A percentile compares a stretch with the other conserved stretches of the same genome.
Evolutionary conservation across 805 yeast genomes (phyloP).

Genomic region (Barnettozyma botsteinii): DNA sequence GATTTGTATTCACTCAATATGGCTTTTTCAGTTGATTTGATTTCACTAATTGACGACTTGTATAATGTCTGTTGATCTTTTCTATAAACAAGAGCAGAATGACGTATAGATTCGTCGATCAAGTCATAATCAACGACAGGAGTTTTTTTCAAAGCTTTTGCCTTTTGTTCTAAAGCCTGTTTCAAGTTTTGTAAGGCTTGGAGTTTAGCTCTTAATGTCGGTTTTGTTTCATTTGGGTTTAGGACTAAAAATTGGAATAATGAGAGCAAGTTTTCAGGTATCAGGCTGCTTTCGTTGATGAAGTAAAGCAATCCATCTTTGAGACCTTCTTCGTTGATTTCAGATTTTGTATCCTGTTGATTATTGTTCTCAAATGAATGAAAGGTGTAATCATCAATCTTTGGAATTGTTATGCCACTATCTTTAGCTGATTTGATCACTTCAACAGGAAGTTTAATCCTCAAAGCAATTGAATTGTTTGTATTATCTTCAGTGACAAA

Average conservation of each 20-base stretch:
- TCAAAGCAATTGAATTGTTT: slow-evolving; percentile 59
- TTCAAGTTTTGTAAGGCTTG: slow-evolving; percentile 54
- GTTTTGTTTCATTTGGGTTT: slow-evolving; percentile 32
- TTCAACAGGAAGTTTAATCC: slow-evolving; percentile 41
- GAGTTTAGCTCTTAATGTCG: slow-evolving; percentile 46
- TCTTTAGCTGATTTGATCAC: slow-evolving; percentile 28
- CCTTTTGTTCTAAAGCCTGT: slow-evolving; percentile 48
- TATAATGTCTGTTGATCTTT: slow-evolving; percentile 45
- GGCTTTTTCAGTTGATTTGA: slow-evolving; percentile 47
- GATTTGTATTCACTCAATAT: slow-evolving; percentile 38
- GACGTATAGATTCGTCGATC: slow-evolving; percentile 20
- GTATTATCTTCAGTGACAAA: slow-evolving; percentile 48
- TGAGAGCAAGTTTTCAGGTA: slow-evolving; percentile 24
- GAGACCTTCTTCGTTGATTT: slow-evolving; percentile 11
- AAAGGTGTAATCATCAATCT: slow-evolving; percentile 35
- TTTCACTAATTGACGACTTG: slow-evolving; percentile 35
- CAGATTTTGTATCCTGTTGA: not conserved
- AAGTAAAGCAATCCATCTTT: slow-evolving; percentile 31
- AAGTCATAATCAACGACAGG: slow-evolving; percentile 3
- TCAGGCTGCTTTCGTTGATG: slow-evolving; percentile 23
- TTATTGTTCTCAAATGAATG: slow-evolving; percentile 28
- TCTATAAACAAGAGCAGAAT: slow-evolving; percentile 39
- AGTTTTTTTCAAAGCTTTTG: slow-evolving; percentile 20
- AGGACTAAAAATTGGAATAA: slow-evolving; percentile 27
- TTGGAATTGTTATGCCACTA: slow-evolving; percentile 33